Conservation (phyloP, 371 early-diverging fungal species). For the Mortierella sp. region DNA sequence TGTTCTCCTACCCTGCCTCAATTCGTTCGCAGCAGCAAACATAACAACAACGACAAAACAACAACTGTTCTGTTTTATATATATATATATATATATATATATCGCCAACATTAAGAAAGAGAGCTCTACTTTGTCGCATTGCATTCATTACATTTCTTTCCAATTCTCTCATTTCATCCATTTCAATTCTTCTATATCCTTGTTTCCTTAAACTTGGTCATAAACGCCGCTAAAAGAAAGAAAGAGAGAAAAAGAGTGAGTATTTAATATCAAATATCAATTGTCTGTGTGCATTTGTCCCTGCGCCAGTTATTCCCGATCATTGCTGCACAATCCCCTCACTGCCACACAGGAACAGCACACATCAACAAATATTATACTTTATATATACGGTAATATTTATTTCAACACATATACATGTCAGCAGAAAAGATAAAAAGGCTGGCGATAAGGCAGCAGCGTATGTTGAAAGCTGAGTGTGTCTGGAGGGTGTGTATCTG, state of each 20-base stretch:
- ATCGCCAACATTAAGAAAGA: too few relatives aligned
- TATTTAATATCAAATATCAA: background rate
- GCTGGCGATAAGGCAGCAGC: background rate
- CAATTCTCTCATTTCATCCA: background rate
- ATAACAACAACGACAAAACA: background rate
- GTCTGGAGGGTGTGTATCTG: background rate
- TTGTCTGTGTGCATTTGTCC: conserved; percentile 1
- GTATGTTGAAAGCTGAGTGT: background rate
- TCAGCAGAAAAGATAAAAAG: background rate
- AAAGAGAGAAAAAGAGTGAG: background rate
- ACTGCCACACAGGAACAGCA: background rate
- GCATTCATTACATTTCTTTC: background rate
- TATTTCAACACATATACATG: background rate
- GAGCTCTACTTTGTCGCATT: background rate
- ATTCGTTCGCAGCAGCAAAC: background rate
- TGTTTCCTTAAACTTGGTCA: too few relatives aligned
- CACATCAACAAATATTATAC: background rate
- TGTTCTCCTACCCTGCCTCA: background rate
- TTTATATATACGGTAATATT: background rate
- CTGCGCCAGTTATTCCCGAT: background rate
- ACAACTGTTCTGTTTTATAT: background rate
- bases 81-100: too few relatives aligned
- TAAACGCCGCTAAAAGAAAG: too few relatives aligned
- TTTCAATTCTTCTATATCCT: background rate
- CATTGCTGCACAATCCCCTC: background rate